phyloP scores from a whole-genome alignment of 441 rosid species.

The Bocquillonia castaneifolia region DNA sequence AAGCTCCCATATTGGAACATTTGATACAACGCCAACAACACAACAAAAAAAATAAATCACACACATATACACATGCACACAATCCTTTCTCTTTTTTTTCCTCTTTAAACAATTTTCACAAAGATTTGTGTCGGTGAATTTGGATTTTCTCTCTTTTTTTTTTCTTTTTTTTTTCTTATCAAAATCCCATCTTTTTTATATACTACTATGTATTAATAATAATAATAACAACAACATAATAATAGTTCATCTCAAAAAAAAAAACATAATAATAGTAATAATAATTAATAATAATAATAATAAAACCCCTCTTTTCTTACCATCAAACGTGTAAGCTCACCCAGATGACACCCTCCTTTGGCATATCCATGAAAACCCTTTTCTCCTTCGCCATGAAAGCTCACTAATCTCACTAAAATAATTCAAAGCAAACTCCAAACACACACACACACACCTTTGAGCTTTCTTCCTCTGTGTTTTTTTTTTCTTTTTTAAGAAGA shows the following conservation, averaged over 20 bases:
- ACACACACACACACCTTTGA: too few species aligned
- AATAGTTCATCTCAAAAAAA: too few species aligned
- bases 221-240: too few species aligned
- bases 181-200: too few species aligned
- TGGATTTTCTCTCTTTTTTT: constrained; percentile 26
- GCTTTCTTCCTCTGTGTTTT: too few species aligned
- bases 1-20: too few species aligned
- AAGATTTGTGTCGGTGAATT: constrained; percentile 49
- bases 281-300: background rate
- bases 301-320: background rate
- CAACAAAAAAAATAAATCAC: too few species aligned
- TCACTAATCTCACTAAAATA: background rate
- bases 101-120: constrained; percentile 20
- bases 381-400: background rate
- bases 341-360: constrained; percentile 30
- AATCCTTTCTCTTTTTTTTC: too few species aligned
- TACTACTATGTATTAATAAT: too few species aligned
- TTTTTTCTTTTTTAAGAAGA: background rate
- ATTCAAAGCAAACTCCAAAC: too few species aligned
- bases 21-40: too few species aligned
- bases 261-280: background rate
- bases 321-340: constrained; percentile 30
- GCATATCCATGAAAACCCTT: constrained; percentile 1
- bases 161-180: background rate
- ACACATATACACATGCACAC: background rate